phyloP scores from a whole-genome alignment of 768 basidiomycete species.

The Mycena vitilis region DNA sequence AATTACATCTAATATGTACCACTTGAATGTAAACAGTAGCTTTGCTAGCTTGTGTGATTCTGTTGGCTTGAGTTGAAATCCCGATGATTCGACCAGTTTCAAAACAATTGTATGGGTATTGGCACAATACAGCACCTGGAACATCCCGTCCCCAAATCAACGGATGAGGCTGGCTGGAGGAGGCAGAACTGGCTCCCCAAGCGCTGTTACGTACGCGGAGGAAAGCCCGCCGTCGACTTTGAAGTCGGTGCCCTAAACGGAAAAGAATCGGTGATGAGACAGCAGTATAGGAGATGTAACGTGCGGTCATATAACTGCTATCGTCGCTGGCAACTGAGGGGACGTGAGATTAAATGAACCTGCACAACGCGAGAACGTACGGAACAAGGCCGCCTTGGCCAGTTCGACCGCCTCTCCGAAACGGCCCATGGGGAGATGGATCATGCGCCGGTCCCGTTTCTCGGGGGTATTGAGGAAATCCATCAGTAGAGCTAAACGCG shows the following conservation, averaged over 20 bases:
- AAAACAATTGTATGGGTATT: no score
- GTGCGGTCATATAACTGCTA: conserved; percentile 94
- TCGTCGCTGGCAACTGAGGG: conserved; percentile 89
- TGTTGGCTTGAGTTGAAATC: no score
- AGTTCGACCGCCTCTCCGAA: conserved; percentile 98
- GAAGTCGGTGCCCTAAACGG: conserved; percentile 84
- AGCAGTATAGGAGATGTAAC: conserved; percentile 38
- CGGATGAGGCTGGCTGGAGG: conserved; percentile 75
- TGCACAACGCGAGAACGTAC: conserved; percentile 60
- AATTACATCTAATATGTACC: conserved; percentile 22
- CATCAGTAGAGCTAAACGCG: conserved; percentile 87
- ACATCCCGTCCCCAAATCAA: conserved; percentile 2
- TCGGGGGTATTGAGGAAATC: conserved; percentile 97
- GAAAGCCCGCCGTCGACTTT: conserved; percentile 95
- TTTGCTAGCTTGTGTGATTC: no score
- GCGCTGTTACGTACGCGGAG: conserved; percentile 91
- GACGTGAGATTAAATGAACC: conserved; percentile 14
- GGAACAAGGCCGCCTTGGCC: conserved; percentile 92
- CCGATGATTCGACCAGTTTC: no score
- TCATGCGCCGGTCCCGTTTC: conserved; percentile 90
- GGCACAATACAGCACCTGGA: background rate
- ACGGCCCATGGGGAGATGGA: conserved; percentile 95
- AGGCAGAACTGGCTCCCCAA: conserved; percentile 78
- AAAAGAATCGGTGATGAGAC: conserved; percentile 16
- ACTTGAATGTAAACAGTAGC: background rate